Evolutionary conservation across 2,329 filamentous ascomycete species (phyloP), one percentile per base, ranked within the genome.

Genomic region (Neurospora crassa): DNA sequence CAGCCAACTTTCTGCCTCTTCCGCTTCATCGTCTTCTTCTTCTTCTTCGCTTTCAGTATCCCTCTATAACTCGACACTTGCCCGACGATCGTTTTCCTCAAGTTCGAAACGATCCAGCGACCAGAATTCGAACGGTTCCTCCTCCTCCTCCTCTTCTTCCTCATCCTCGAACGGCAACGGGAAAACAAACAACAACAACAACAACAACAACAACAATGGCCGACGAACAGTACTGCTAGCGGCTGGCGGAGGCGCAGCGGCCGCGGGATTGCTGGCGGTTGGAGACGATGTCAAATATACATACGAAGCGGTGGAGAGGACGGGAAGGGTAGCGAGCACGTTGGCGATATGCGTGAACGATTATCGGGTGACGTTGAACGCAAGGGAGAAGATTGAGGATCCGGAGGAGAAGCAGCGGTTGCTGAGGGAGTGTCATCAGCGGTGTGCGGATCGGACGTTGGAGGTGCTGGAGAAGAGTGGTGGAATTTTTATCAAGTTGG

Each of bases 401-500:
- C 84, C 87, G 47, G 86, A 88, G 69, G 88, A 93, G 79, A 88
- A 89, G 78, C 84, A 87, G n/a, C 84, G 81, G n/a, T 81, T 91
- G 45, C 84, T 99, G 69, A 91, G 89, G 76, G 90, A 90, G 74
- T 98, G 96, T 79, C 96, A 99, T 81, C 91, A 96, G 79, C 88
- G 96, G 80, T 99, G 96, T 82, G 96, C 96, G 40, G 88, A 93
- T 77, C 89, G 96, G 73, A 97, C 96, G 0, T 84, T 98, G 59
- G 87, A 86, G 71, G 94, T 96, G 1, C 83, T 98, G 74, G 96
- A 99, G 85, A 93, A 92, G 84, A 98, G 97, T 80, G 96, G 96
- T 37, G 97, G 95, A 40, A 97, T 99, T 74, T 99, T 98, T 77
- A 98, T 99, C 80, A 99, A 99, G 82, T 84, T 99, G 47, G 96